Conservation (phyloP, 208 protist species). For the Endotrypanum monterogeii region DNA sequence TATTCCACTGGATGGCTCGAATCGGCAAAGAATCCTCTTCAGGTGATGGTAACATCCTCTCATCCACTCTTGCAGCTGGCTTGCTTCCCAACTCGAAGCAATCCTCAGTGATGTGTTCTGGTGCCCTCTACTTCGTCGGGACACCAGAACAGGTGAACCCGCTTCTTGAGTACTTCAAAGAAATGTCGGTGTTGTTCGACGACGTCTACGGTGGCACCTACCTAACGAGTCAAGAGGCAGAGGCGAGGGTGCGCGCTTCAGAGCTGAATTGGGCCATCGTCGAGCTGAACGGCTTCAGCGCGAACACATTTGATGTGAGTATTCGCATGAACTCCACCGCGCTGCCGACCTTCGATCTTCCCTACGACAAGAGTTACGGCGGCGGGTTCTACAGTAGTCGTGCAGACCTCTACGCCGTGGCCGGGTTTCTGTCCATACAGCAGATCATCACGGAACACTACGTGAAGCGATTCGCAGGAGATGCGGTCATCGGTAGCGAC, state of each 20-base stretch:
- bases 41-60: slow-evolving; percentile 13
- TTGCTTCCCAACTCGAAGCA: slow-evolving; percentile 48
- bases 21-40: slow-evolving; percentile 18
- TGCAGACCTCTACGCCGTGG: slow-evolving; percentile 18
- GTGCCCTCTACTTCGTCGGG: slow-evolving; percentile 51
- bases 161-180: slow-evolving; percentile 38
- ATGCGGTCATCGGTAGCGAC: slow-evolving; percentile 7
- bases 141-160: slow-evolving; percentile 9
- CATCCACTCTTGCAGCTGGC: slow-evolving; percentile 19
- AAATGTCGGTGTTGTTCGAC: slow-evolving; percentile 33
- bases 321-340: slow-evolving; percentile 54
- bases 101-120: slow-evolving; percentile 37
- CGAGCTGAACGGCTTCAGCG: slow-evolving; percentile 38
- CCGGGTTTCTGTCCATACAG: slow-evolving; percentile 44
- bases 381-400: slow-evolving; percentile 27
- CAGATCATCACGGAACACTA: slow-evolving; percentile 37
- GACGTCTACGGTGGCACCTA: slow-evolving; percentile 49
- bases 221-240: slow-evolving; percentile 18
- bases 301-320: slow-evolving; percentile 39
- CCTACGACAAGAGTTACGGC: slow-evolving; percentile 24
- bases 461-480: slow-evolving; percentile 28
- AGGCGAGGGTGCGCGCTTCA: slow-evolving; percentile 17
- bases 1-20: slow-evolving; percentile 51
- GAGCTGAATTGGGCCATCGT: slow-evolving; percentile 47
- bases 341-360: slow-evolving; percentile 43